phyloP scores from a whole-genome alignment of 345 rosid genomes.

The Populus ilicifolia region DNA sequence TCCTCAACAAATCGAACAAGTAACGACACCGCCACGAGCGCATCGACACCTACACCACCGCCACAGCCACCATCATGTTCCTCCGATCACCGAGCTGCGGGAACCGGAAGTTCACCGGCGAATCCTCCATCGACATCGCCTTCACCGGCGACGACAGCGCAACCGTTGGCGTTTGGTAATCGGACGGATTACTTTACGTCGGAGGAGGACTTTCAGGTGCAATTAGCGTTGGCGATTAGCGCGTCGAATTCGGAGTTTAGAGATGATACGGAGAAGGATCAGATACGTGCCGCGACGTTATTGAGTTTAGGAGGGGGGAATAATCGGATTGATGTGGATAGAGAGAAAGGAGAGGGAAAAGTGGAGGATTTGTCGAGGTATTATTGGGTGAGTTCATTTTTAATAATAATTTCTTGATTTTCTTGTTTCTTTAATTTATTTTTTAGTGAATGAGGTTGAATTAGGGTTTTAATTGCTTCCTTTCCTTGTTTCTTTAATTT shows the following conservation, averaged over 20 bases:
- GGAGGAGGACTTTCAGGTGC: conserved; percentile 96
- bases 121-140: conserved; percentile 43
- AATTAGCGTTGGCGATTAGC: conserved; percentile 92
- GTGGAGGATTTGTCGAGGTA: conserved; percentile 78
- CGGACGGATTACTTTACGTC: conserved; percentile 62
- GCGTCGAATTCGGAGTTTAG: conserved; percentile 74
- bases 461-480: conserved; percentile 11
- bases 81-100: conserved; percentile 47
- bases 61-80: conserved; percentile 28
- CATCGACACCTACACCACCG: conserved; percentile 31
- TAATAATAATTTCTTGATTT: background rate
- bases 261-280: conserved; percentile 73
- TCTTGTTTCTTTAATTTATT: background rate
- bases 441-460: conserved; percentile 10
- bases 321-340: conserved; percentile 43
- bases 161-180: background rate
- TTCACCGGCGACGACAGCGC: conserved; percentile 22
- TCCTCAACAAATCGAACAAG: conserved; percentile 63
- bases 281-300: conserved; percentile 83
- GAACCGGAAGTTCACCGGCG: conserved; percentile 34
- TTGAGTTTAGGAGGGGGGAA: conserved; percentile 56
- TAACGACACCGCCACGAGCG: background rate
- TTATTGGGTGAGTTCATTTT: conserved; percentile 72
- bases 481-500: background rate
- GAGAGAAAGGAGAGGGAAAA: conserved; percentile 54